These are phyloP conservation scores for Psilocybe sp. DNA, from an alignment of 768 basidiomycete species.

Conservation along the genomic window DNA sequence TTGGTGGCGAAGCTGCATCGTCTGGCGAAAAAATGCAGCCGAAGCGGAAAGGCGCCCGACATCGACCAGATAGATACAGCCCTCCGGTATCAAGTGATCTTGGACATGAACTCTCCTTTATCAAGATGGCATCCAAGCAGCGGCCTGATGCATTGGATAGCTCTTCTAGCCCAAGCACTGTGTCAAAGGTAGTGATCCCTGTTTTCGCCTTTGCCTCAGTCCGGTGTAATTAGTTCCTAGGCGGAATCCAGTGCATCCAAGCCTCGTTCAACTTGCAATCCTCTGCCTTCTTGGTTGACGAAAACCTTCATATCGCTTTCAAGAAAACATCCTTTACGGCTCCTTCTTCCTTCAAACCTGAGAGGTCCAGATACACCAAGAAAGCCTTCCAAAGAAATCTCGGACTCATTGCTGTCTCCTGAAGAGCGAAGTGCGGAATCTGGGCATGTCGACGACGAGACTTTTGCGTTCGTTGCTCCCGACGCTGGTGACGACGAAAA, in stretches of 20 bases:
- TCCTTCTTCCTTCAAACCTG: constrained; percentile 30
- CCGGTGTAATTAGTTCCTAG: background rate
- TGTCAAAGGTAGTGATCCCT: constrained; percentile 14
- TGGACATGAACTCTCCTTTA: constrained; percentile 37
- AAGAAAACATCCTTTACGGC: constrained; percentile 44
- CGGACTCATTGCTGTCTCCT: too few species aligned
- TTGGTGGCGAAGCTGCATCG: too few species aligned
- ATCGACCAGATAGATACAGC: constrained; percentile 28
- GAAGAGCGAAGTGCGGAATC: too few species aligned
- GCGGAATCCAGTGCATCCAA: constrained; percentile 10
- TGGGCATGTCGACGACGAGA: too few species aligned
- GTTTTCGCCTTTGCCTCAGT: background rate
- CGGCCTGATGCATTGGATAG: background rate
- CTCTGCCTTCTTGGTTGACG: constrained; percentile 57
- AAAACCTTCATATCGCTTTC: constrained; percentile 47
- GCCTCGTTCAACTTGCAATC: constrained; percentile 17
- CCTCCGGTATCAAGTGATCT: constrained; percentile 29
- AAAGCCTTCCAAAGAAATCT: too few species aligned
- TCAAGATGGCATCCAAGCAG: constrained; percentile 36
- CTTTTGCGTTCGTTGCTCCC: too few species aligned
- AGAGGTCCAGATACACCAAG: background rate
- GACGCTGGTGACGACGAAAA: too few species aligned
- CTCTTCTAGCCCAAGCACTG: constrained; percentile 11
- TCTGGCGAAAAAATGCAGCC: too few species aligned
- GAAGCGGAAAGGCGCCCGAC: background rate